Base-by-base conservation (phyloP, 2,329 filamentous ascomycete genomes). In the Sporothrix pallida region DNA sequence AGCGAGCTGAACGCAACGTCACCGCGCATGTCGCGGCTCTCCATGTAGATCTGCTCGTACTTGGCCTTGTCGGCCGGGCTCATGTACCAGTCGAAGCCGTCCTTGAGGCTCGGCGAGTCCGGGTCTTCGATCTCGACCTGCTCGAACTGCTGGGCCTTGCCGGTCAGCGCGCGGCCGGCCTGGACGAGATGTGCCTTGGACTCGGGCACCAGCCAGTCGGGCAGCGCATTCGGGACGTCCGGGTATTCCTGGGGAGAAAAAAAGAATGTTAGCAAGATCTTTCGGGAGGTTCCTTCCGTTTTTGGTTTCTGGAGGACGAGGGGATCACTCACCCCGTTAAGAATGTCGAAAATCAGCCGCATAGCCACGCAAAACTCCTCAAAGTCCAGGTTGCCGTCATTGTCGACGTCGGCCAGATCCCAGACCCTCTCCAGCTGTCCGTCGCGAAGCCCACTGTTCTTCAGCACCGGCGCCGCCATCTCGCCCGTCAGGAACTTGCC, bases 31-130 rank as follows among this genome's bases (percentile, higher is more conserved):
- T 97, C 93, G 75, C 94, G 90, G 84, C 94, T 97, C 79, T 97
- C 94, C 76, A 92, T 92, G 84, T 98, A 99, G 83, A 99, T 99
- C 78, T 95, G 93, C 83, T 98, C 94, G 84, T 99, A 99, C 83
- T 98, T 98, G 76, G 89, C 81, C 84, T 97, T 97, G 84, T 99
- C 95, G 44, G 86, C 83, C 0, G 96, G 96, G 75, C 90, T 94
- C 94, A 99, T 99, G 85, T 99, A 99, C 96, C 96, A 99, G 82
- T 99, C 96, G 82, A 99, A 99, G 13, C 95, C 95, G 82, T 98
- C 94, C 81, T 97, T 97, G 76, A 99, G 86, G 0, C 94, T 94
- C 0, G 90, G 89, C 3, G 91, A 90, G 78, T 97, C 95, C 76
- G 91, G 89, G 75, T 97, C 93, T 78, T 80, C 80, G 12, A 74